Conservation (phyloP, 148 eudicot genomes). For the Polygonum aviculare region DNA sequence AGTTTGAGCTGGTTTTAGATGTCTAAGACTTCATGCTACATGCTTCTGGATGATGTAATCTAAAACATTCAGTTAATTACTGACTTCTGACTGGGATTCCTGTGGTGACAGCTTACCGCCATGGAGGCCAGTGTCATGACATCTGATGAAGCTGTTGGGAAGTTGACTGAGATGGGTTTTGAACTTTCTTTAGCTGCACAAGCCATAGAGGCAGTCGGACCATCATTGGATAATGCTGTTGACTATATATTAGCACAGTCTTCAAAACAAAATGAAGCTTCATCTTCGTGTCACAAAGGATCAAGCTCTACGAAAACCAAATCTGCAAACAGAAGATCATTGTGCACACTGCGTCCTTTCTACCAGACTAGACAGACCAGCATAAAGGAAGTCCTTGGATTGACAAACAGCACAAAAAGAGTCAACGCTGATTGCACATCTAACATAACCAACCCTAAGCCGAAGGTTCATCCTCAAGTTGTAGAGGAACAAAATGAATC, state of each 20-base stretch:
- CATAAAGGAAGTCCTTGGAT: slow-evolving; percentile 39
- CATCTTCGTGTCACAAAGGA: slow-evolving; percentile 23
- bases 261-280: slow-evolving; percentile 15
- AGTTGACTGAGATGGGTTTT: slow-evolving; percentile 53
- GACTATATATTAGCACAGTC: slow-evolving; percentile 36
- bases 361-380: slow-evolving; percentile 50
- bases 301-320: slow-evolving; percentile 7
- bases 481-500: slow-evolving; percentile 14
- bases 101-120: background rate
- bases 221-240: slow-evolving; percentile 36
- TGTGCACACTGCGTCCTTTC: slow-evolving; percentile 21
- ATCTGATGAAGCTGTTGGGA: slow-evolving; percentile 29
- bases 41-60: background rate
- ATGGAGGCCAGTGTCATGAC: slow-evolving; percentile 25
- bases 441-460: slow-evolving; percentile 18
- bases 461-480: slow-evolving; percentile 11
- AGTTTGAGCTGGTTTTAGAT: background rate
- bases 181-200: slow-evolving; percentile 29
- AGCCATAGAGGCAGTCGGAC: slow-evolving; percentile 55
- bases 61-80: background rate
- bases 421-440: slow-evolving; percentile 15
- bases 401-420: slow-evolving; percentile 28
- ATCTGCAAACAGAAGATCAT: slow-evolving; percentile 27
- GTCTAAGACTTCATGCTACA: background rate
- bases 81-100: background rate